A percentile compares a stretch with the other conserved stretches of the same genome.
Conservation (phyloP, 140 eudicot species). For the Senecio squalidus region DNA sequence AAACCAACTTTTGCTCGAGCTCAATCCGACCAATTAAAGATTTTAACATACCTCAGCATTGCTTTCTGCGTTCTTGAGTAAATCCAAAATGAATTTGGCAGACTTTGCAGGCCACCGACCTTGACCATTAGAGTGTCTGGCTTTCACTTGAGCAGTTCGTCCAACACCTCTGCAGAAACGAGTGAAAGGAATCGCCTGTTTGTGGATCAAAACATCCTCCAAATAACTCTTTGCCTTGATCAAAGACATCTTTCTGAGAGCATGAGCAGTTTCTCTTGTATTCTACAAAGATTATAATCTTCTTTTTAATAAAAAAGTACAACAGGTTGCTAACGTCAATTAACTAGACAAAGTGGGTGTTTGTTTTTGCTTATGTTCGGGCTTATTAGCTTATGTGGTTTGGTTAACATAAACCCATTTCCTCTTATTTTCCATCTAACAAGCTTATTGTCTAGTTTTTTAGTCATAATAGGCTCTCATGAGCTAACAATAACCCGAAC, state of each 20-base stretch:
- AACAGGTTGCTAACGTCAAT: background rate
- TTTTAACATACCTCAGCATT: constrained; percentile 51
- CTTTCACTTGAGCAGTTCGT: constrained; percentile 67
- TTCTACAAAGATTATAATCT: constrained; percentile 21
- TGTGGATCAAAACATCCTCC: constrained; percentile 63
- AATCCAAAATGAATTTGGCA: constrained; percentile 51
- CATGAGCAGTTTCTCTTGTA: constrained; percentile 65
- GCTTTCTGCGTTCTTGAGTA: constrained; percentile 64
- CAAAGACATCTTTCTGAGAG: constrained; percentile 50
- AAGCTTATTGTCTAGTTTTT: too few relatives aligned
- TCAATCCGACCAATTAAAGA: background rate
- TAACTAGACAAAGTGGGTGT: too few relatives aligned
- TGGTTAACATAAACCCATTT: too few relatives aligned
- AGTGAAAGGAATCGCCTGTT: constrained; percentile 70
- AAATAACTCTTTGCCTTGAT: constrained; percentile 59
- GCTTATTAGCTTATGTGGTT: too few relatives aligned
- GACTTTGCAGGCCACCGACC: constrained; percentile 72
- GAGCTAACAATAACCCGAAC: too few relatives aligned
- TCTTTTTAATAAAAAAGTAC: too few relatives aligned
- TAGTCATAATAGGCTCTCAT: too few relatives aligned
- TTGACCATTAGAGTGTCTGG: constrained; percentile 58
- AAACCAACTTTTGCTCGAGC: too few relatives aligned
- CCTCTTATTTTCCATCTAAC: too few relatives aligned
- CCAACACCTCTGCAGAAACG: constrained; percentile 74
- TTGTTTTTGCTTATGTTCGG: too few relatives aligned